Evolutionary conservation across 768 basidiomycete genomes (phyloP).

Genomic region (Macrolepiota fuliginosa): DNA sequence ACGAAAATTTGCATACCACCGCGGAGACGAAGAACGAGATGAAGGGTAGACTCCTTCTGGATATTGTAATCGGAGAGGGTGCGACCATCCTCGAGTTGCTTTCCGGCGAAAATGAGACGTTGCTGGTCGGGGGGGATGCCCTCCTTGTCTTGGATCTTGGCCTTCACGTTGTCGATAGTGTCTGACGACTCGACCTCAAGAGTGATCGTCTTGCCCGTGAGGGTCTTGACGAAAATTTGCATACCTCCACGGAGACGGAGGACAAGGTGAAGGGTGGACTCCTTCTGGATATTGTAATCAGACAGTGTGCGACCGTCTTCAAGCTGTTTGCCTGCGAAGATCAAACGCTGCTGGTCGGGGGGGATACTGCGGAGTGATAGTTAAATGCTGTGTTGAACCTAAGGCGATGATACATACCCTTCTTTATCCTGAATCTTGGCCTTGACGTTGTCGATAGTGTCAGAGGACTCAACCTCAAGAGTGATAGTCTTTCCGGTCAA

Average conservation of each 20-base stretch:
- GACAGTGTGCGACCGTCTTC: constrained; percentile 90
- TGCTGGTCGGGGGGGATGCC: constrained; percentile 88
- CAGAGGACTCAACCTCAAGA: constrained; percentile 84
- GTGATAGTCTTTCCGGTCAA: constrained; percentile 90
- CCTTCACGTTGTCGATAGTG: constrained; percentile 89
- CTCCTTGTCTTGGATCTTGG: constrained; percentile 82
- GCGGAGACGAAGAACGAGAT: constrained; percentile 70
- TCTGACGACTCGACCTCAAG: constrained; percentile 91
- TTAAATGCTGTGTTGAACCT: background rate
- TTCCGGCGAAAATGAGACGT: constrained; percentile 89
- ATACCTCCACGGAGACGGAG: constrained; percentile 87
- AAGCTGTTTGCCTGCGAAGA: constrained; percentile 91
- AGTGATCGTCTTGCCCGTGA: constrained; percentile 91
- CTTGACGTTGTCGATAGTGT: constrained; percentile 87
- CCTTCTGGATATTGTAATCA: constrained; percentile 91
- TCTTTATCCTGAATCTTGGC: constrained; percentile 95
- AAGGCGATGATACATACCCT: constrained; percentile 32
- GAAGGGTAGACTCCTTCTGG: constrained; percentile 78
- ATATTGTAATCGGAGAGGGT: constrained; percentile 85
- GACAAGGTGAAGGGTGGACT: constrained; percentile 80
- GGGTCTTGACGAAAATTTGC: constrained; percentile 88
- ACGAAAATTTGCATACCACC: constrained; percentile 74
- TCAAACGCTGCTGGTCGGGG: constrained; percentile 87
- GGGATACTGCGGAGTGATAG: constrained; percentile 41
- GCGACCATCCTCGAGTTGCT: constrained; percentile 92